phyloP scores from a whole-genome alignment of 1,139 yeast genomes.

The Pichia sp. region DNA sequence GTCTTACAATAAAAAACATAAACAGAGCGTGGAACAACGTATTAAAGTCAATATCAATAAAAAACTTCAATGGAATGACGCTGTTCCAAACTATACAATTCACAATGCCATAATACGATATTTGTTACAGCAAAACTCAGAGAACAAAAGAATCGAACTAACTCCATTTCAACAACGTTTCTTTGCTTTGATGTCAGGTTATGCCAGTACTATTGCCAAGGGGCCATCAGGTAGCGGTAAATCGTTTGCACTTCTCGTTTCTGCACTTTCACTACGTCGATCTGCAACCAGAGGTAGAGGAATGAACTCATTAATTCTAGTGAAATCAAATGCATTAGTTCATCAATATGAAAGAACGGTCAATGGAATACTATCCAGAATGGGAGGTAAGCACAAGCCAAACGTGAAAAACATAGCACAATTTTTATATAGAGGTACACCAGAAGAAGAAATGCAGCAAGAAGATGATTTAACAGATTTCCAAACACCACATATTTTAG shows the following conservation, averaged over 20 bases:
- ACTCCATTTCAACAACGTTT: conserved; percentile 29
- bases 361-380: conserved; percentile 16
- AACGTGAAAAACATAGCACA: conserved; percentile 25
- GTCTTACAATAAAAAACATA: conserved; percentile 25
- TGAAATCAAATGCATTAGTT: conserved; percentile 29
- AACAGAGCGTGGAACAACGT: conserved; percentile 21
- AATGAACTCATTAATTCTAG: conserved; percentile 30
- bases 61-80: conserved; percentile 18
- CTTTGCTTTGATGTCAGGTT: conserved; percentile 23
- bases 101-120: conserved; percentile 19
- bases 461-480: conserved; percentile 21
- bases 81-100: conserved; percentile 17
- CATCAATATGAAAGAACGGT: conserved; percentile 23
- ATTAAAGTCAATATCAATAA: conserved; percentile 22
- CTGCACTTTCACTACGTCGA: conserved; percentile 28
- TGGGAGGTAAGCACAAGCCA: conserved; percentile 3
- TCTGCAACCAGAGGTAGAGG: conserved; percentile 24
- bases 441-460: conserved; percentile 27
- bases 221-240: conserved; percentile 33
- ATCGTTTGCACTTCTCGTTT: conserved; percentile 25
- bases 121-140: conserved; percentile 10
- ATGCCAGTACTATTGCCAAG: conserved; percentile 30
- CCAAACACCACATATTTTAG: conserved; percentile 32
- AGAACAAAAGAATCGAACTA: conserved; percentile 12
- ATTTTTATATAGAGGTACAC: conserved; percentile 29